Percentiles rank a stretch among this genome's conserved stretches.
Conservation (phyloP, 2,329 filamentous ascomycete species). For the Aspergillus novoparasiticus region DNA sequence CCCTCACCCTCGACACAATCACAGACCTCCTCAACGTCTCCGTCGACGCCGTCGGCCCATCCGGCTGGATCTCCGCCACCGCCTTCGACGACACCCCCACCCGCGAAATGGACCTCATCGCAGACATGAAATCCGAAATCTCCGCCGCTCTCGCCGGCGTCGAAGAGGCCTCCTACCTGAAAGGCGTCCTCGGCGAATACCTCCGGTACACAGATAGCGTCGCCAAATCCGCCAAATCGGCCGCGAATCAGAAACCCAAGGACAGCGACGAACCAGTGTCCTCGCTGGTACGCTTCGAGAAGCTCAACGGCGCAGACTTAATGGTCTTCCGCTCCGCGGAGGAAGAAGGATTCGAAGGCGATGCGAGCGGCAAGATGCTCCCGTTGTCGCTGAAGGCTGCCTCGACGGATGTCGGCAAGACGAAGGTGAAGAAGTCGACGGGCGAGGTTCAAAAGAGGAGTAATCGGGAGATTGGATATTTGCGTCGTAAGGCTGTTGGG, state of each 20-base stretch:
- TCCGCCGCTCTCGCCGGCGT: constrained; percentile 50
- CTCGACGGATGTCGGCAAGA: constrained; percentile 44
- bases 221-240: constrained; percentile 12
- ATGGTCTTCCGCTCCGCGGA: constrained; percentile 33
- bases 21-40: constrained; percentile 46
- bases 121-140: constrained; percentile 52
- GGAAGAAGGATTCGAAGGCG: constrained; percentile 34
- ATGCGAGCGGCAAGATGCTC: constrained; percentile 53
- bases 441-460: constrained; percentile 72
- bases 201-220: constrained; percentile 44
- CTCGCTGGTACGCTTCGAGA: constrained; percentile 37
- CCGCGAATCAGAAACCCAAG: constrained; percentile 3
- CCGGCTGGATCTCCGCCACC: constrained; percentile 48
- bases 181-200: constrained; percentile 50
- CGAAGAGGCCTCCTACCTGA: constrained; percentile 51
- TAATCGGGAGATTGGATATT: constrained; percentile 71
- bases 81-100: constrained; percentile 34
- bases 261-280: constrained; percentile 15
- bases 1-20: constrained; percentile 42
- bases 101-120: constrained; percentile 47
- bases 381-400: constrained; percentile 73
- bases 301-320: constrained; percentile 43
- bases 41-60: constrained; percentile 51
- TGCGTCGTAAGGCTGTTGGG: constrained; percentile 77
- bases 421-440: constrained; percentile 60